Evolutionary conservation across 1,139 yeast species (phyloP), one percentile per base, ranked within the genome.

Genomic region (Geotrichum cucujoidarum): DNA sequence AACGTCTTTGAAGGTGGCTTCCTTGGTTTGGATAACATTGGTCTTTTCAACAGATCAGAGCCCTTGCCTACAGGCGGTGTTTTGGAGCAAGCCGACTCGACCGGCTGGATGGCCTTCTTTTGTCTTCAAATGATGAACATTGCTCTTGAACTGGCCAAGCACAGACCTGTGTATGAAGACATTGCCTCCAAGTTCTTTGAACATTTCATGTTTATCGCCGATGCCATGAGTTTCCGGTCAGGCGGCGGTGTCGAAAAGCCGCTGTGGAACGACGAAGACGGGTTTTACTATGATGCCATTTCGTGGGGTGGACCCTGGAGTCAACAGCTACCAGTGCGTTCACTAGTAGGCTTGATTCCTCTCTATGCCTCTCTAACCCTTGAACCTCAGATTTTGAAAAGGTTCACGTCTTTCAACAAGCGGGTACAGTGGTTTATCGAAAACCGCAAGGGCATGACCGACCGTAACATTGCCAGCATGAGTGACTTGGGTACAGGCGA

Each of bases 101-200:
- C 97, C 6, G 97, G 97, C 37, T 90, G 97, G 97, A 87, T 90
- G 95, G 97, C 96, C 0, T 90, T 92, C 70, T 90, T 83, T 69
- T 80, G 87, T 33, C 73, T 90, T 58, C 95, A 87, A 64, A 89
- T 90, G 97, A 76, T 90, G 66, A 90, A 89, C 64, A 90, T 90
- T 63, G 94, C 97, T 0, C 75, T 90, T 57, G 97, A 90, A 66
- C 76, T 90, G 60, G 86, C 97, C 30, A 88, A 86, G 64, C 80
- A 84, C 44, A 81, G 89, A 57, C 81, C 89, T 0, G 95, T 87
- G 20, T 90, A 90, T 67, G 97, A 90, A 68, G 94, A 89, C 63
- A 87, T 89, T 67, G 97, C 97, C 2, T 84, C 95, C 48, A 90
- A 90, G 68, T 90, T 90, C 68, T 89, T 90, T 69, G 97, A 90